Evolutionary conservation across 2,329 filamentous ascomycete genomes (phyloP).

Genomic region (Cladosporium sp.): DNA sequence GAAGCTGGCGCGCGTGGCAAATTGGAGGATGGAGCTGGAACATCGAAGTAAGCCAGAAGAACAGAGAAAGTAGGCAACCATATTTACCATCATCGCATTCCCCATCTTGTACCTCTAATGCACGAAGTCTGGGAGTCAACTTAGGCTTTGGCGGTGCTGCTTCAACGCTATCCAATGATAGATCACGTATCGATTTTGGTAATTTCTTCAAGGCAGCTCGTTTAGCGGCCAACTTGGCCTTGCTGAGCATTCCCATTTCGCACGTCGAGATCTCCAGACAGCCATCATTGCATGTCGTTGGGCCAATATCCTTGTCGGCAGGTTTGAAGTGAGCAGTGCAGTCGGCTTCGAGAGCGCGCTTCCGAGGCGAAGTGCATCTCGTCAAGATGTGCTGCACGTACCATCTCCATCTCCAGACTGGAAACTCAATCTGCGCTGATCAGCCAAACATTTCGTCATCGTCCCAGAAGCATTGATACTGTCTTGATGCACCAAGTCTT

Average conservation of each 20-base stretch:
- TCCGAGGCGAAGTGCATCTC: background rate
- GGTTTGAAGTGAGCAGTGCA: background rate
- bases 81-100: background rate
- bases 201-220: background rate
- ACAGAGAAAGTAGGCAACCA: background rate
- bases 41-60: background rate
- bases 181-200: background rate
- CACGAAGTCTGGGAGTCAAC: background rate
- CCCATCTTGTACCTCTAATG: too few species aligned
- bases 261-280: too few species aligned
- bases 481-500: background rate
- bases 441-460: conserved; percentile 7
- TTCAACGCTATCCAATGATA: background rate
- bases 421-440: conserved; percentile 9
- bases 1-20: background rate
- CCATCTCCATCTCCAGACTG: background rate
- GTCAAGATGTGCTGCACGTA: background rate
- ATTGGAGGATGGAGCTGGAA: background rate
- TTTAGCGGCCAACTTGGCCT: conserved; percentile 8
- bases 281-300: conserved; percentile 6
- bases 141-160: background rate
- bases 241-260: conserved; percentile 3
- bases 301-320: background rate
- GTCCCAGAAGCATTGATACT: background rate
- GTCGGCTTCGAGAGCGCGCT: background rate